Evolutionary conservation across 1,284 basidiomycete genomes (phyloP), one percentile per base, ranked within the genome.

Genomic region (Ustilago tritici): DNA sequence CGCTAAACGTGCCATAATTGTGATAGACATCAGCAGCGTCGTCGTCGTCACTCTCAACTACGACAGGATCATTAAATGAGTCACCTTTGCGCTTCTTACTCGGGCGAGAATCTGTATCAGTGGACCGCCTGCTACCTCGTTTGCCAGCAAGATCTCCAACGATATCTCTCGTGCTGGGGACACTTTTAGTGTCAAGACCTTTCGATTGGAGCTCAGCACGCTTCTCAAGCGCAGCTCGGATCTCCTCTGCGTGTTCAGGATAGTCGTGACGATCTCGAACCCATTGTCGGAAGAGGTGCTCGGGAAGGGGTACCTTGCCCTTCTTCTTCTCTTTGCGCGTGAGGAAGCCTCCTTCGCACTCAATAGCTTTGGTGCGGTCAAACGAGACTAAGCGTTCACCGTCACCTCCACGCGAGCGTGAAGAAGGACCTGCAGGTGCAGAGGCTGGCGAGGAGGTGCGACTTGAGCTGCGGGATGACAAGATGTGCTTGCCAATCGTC

Each of bases 301-400:
- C 70, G n/a, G 70, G 70, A 2, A 73, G 52, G 1, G 70, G 70
- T 8, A n/a, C 68, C 23, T 61, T 68, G 28, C 65, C 65, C 19
- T 55, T 56, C 41, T 67, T 63, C 53, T 67, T 60, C 50, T 73
- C 70, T 23, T 67, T 67, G 36, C 61, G 65, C 2, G 70, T 73
- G 15, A 73, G 53, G 28, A 54, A 73, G 1, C 63, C 69, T 2
- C 65, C 70, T n/a, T 67, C 57, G n/a, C 55, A 52, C 0, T 40
- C 53, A 4, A 73, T 43, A 0, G 65, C 70, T 43, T 73, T 64
- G 9, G 65, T 61, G 2, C 65, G 61, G 35, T 63, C 65, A 41
- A 73, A 67, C 11, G 57, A 61, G 32, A 67, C 65, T 1, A 58
- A 14, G 4, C 43, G n/a, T 23, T 59, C 63, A 17, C 36, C 17